These are phyloP conservation scores for Fragaria vesca DNA, from an alignment of 306 rosid species.

Conservation along the genomic window DNA sequence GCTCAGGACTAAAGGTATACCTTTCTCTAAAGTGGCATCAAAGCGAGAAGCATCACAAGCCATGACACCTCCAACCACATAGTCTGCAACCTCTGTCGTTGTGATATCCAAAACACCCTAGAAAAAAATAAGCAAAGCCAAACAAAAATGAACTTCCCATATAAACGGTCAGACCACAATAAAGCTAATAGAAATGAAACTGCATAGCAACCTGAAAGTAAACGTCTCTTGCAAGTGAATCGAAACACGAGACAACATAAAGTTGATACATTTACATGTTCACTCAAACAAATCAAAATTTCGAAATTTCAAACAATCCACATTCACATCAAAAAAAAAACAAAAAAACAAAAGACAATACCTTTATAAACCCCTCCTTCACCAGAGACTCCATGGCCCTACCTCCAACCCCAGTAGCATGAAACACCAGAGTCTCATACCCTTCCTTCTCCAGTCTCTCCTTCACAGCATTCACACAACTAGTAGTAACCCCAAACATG, in stretches of 20 bases:
- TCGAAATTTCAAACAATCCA: neutral
- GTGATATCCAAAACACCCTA: constrained; percentile 85
- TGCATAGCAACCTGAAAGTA: neutral
- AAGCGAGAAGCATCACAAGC: constrained; percentile 81
- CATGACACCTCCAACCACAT: constrained; percentile 84
- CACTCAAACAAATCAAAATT: neutral
- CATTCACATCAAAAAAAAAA: neutral
- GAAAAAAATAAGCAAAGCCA: constrained; percentile 20
- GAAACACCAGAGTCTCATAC: constrained; percentile 79
- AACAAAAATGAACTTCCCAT: neutral
- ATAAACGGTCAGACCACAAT: neutral
- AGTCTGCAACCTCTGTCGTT: constrained; percentile 89
- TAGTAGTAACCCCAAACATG: constrained; percentile 92
- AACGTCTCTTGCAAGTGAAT: neutral
- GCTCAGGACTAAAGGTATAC: constrained; percentile 68
- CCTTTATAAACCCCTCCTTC: constrained; percentile 85
- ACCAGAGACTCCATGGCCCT: constrained; percentile 93
- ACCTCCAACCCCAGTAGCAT: constrained; percentile 96
- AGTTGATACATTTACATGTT: neutral
- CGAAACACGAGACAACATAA: neutral
- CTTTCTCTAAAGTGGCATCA: constrained; percentile 69
- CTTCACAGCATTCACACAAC: constrained; percentile 63
- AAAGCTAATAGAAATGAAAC: neutral
- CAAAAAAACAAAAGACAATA: constrained; percentile 10
- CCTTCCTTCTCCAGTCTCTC: constrained; percentile 75